Percentiles rank a stretch among this genome's conserved stretches.
phyloP scores from a whole-genome alignment of 768 basidiomycete genomes.

The Leucogyrophana mollusca region DNA sequence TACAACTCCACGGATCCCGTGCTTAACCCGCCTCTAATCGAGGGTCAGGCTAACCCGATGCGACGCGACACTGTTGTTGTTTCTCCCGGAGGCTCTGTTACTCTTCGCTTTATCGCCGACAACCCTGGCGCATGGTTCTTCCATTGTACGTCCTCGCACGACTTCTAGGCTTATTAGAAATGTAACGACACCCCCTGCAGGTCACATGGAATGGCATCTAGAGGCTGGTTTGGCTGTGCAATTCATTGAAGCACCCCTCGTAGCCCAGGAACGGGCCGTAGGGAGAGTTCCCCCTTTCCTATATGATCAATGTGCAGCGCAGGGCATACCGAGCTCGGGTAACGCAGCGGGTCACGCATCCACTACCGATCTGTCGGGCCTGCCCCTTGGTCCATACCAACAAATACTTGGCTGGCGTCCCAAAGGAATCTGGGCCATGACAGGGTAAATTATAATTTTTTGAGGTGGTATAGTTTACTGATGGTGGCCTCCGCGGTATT shows the following conservation, averaged over 20 bases:
- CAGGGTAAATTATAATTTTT: conserved; percentile 45
- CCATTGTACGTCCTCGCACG: conserved; percentile 79
- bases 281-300: conserved; percentile 54
- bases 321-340: conserved; percentile 59
- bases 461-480: conserved; percentile 1
- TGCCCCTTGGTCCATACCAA: conserved; percentile 67
- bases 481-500: conserved; percentile 17
- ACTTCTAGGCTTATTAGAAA: too few relatives aligned
- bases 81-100: conserved; percentile 63
- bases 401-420: conserved; percentile 73
- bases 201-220: conserved; percentile 87
- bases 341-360: conserved; percentile 86
- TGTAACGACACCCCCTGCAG: too few relatives aligned
- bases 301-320: conserved; percentile 70
- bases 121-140: conserved; percentile 93
- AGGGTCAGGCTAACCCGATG: conserved; percentile 83
- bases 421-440: conserved; percentile 75
- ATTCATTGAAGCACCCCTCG: conserved; percentile 78
- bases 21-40: conserved; percentile 77
- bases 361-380: conserved; percentile 65
- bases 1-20: conserved; percentile 71
- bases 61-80: conserved; percentile 89
- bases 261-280: conserved; percentile 53
- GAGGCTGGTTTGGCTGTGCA: conserved; percentile 82
- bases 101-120: conserved; percentile 79